These are phyloP conservation scores for Populus ilicifolia DNA, from an alignment of 345 rosid species.

Conservation along the genomic window DNA sequence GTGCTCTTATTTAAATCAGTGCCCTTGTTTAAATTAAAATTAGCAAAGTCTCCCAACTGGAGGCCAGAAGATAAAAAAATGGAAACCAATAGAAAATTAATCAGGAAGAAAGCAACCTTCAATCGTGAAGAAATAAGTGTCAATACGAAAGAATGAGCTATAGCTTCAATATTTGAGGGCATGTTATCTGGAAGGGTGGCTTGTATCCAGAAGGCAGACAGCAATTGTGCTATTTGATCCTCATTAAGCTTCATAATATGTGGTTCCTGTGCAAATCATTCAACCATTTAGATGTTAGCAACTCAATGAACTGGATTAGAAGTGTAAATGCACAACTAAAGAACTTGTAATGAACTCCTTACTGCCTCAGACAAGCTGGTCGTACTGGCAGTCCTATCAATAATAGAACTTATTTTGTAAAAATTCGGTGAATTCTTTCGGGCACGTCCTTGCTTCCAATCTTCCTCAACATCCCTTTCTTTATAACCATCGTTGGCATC, in stretches of 20 bases:
- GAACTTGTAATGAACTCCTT: conserved; percentile 10
- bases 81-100: not conserved
- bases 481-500: conserved; percentile 41
- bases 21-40: not conserved
- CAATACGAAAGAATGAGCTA: conserved; percentile 74
- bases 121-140: conserved; percentile 66
- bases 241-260: conserved; percentile 65
- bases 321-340: not conserved
- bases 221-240: conserved; percentile 82
- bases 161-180: conserved; percentile 87
- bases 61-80: not conserved
- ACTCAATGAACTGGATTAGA: not conserved
- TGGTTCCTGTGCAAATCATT: conserved; percentile 53
- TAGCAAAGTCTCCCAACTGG: not conserved
- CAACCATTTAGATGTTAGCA: not conserved
- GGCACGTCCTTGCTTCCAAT: conserved; percentile 42
- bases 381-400: conserved; percentile 53
- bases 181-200: conserved; percentile 63
- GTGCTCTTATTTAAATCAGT: not conserved
- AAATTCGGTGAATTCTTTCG: conserved; percentile 59
- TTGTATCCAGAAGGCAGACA: conserved; percentile 89
- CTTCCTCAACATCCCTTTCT: conserved; percentile 45
- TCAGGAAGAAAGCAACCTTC: conserved; percentile 44
- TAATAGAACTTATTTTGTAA: conserved; percentile 61
- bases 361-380: conserved; percentile 50